A percentile compares a stretch with the other conserved stretches of the same genome.
These are phyloP conservation scores for Dothistroma pini DNA, from an alignment of 2,329 filamentous ascomycete species.

Conservation along the genomic window DNA sequence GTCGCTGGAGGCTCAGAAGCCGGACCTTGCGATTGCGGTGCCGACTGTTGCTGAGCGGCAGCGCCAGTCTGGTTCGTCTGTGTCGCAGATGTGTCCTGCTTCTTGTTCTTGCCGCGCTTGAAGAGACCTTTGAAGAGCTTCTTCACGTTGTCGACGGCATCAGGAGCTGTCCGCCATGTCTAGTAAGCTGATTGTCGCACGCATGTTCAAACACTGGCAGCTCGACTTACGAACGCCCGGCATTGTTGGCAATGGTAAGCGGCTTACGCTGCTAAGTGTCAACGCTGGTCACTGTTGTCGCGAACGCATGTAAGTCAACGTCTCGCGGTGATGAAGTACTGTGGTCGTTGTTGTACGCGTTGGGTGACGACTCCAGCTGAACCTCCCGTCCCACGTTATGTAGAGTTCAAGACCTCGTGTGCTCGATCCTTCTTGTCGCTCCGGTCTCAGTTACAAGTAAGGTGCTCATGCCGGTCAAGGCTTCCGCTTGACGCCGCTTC, in stretches of 20 bases:
- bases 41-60: conserved; percentile 6
- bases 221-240: conserved; percentile 23
- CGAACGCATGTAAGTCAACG: not conserved
- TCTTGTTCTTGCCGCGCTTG: conserved; percentile 21
- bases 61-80: conserved; percentile 10
- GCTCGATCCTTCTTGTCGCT: not conserved
- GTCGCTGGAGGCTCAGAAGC: not conserved
- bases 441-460: not conserved
- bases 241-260: conserved; percentile 13
- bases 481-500: not conserved
- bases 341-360: not conserved
- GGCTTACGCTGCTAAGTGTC: not conserved
- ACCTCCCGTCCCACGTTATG: not conserved
- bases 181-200: conserved; percentile 6
- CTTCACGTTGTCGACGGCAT: conserved; percentile 26
- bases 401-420: not conserved
- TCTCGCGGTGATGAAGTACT: not conserved
- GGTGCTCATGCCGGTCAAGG: not conserved
- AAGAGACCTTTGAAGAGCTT: conserved; percentile 23
- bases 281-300: not conserved
- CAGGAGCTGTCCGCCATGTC: conserved; percentile 18
- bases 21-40: conserved; percentile 2
- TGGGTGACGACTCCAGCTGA: not conserved
- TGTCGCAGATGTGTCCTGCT: conserved; percentile 13
- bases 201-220: not conserved